phyloP scores from a whole-genome alignment of 306 rosid species.

The Spatholobus suberectus region DNA sequence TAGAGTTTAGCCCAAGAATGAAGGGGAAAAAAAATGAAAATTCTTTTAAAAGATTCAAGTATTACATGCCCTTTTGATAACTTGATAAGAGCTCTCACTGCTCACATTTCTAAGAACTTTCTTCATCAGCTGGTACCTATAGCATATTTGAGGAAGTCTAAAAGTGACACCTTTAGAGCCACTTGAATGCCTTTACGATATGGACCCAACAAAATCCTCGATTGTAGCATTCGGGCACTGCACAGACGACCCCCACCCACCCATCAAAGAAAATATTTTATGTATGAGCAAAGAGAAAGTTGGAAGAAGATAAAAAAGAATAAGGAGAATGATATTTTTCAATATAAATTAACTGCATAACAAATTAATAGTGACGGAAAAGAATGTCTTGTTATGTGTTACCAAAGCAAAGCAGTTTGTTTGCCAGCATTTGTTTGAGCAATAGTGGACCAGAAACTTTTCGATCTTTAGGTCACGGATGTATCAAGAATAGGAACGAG shows the following conservation, averaged over 20 bases:
- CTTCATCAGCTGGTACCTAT: slow-evolving; percentile 29
- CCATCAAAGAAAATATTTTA: slow-evolving; percentile 41
- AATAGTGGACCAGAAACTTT: slow-evolving; percentile 30
- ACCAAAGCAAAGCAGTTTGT: slow-evolving; percentile 28
- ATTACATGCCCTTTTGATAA: slow-evolving; percentile 49
- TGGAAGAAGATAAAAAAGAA: not conserved
- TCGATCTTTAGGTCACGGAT: slow-evolving; percentile 5
- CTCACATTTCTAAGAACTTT: slow-evolving; percentile 53
- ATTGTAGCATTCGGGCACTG: slow-evolving; percentile 34
- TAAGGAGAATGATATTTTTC: not conserved
- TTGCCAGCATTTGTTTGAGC: slow-evolving; percentile 34
- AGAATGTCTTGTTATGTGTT: slow-evolving; percentile 3
- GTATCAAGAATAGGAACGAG: slow-evolving; percentile 17
- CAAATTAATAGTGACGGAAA: slow-evolving; percentile 6
- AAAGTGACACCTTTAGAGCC: slow-evolving; percentile 52
- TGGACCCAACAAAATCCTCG: slow-evolving; percentile 51
- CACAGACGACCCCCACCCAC: slow-evolving; percentile 59
- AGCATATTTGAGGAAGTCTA: slow-evolving; percentile 38
- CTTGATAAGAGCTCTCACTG: slow-evolving; percentile 69
- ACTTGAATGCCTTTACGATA: slow-evolving; percentile 39
- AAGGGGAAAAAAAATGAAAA: slow-evolving; percentile 7
- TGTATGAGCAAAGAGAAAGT: slow-evolving; percentile 31
- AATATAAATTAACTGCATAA: slow-evolving; percentile 24
- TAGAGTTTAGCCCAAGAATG: slow-evolving; percentile 25
- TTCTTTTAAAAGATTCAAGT: slow-evolving; percentile 30